A percentile compares a stretch with the other conserved stretches of the same genome.
These are phyloP conservation scores for Candida broadrunensis DNA, from an alignment of 805 yeast genomes.

Conservation along the genomic window DNA sequence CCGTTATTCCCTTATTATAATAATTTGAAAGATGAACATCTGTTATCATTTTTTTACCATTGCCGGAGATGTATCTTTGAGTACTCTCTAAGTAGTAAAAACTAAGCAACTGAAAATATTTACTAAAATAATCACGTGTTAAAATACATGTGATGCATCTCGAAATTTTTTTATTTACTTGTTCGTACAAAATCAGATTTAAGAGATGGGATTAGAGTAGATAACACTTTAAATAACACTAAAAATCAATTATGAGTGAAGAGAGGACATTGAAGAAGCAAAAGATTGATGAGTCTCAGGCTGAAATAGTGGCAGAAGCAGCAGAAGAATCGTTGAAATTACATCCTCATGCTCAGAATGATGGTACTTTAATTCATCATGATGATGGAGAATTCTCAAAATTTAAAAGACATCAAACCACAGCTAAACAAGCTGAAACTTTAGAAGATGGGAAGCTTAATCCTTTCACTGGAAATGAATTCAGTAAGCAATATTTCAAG, in stretches of 20 bases:
- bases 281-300: constrained; percentile 46
- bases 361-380: constrained; percentile 46
- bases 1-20: too few relatives aligned
- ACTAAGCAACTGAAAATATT: too few relatives aligned
- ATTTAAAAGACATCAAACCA: constrained; percentile 59
- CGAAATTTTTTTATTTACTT: too few relatives aligned
- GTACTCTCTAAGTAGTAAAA: too few relatives aligned
- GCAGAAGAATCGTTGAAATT: constrained; percentile 53
- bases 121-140: too few relatives aligned
- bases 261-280: constrained; percentile 50
- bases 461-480: constrained; percentile 73
- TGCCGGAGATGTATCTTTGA: too few relatives aligned
- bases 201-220: too few relatives aligned
- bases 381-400: constrained; percentile 64
- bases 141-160: too few relatives aligned
- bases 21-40: too few relatives aligned
- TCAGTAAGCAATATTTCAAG: constrained; percentile 66
- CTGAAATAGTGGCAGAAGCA: constrained; percentile 64
- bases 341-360: constrained; percentile 45
- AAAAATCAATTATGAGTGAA: constrained; percentile 11
- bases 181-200: too few relatives aligned
- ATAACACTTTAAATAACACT: too few relatives aligned
- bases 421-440: constrained; percentile 56
- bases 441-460: constrained; percentile 61
- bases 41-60: too few relatives aligned